Percentiles rank a stretch among this genome's conserved stretches.
phyloP scores from a whole-genome alignment of 805 yeast species.

The Sugiyamaella boreocaroliniensis region DNA sequence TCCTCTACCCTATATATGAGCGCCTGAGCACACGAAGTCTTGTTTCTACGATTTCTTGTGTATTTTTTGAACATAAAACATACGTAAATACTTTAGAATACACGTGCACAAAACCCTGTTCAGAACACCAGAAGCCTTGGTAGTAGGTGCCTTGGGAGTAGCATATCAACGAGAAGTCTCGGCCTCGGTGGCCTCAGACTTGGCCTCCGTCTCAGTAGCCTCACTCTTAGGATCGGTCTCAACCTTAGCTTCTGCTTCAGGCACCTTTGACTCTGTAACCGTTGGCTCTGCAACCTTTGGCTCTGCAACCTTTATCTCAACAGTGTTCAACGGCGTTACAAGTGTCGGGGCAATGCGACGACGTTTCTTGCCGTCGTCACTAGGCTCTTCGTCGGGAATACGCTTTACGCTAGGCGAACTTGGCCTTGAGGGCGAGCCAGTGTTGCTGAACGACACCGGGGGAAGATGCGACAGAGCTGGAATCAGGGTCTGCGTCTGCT shows the following conservation, averaged over 20 bases:
- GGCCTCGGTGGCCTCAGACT: not conserved
- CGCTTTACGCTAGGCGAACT: not conserved
- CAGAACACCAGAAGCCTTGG: too few species aligned
- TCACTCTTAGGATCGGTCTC: not conserved
- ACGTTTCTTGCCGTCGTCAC: constrained; percentile 26
- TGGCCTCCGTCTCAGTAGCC: not conserved
- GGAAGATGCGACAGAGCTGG: constrained; percentile 20
- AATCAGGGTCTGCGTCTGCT: constrained; percentile 8
- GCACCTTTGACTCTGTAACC: not conserved
- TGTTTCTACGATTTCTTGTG: too few species aligned
- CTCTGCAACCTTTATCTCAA: too few species aligned
- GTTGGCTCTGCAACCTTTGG: too few species aligned
- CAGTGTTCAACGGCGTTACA: constrained; percentile 12
- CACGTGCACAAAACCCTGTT: too few species aligned
- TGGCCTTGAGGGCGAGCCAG: constrained; percentile 9
- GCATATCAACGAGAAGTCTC: not conserved
- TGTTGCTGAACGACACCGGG: constrained; percentile 13
- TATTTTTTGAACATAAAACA: too few species aligned
- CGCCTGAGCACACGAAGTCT: too few species aligned
- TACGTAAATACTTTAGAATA: too few species aligned
- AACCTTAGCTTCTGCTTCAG: not conserved
- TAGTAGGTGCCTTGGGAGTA: too few species aligned
- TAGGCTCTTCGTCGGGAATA: constrained; percentile 7
- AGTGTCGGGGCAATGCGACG: constrained; percentile 35
- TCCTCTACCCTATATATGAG: too few species aligned